A percentile compares a stretch with the other conserved stretches of the same genome.
phyloP scores from a whole-genome alignment of 2,329 filamentous ascomycete species.

The Pseudodiploospora longispora region DNA sequence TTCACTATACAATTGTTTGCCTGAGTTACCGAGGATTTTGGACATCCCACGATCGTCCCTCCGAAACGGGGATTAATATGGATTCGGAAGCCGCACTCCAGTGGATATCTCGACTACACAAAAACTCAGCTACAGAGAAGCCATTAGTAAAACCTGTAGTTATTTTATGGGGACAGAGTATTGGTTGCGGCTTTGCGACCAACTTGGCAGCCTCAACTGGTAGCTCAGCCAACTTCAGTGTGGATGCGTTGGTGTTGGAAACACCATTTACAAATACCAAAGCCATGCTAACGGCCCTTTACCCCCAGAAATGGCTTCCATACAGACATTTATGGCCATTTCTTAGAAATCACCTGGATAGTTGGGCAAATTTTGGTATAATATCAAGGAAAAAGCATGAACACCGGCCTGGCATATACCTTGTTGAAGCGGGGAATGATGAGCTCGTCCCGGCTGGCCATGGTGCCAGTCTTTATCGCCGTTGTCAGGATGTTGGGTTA shows the following conservation, averaged over 20 bases:
- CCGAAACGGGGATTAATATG: constrained; percentile 59
- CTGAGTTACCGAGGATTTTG: constrained; percentile 67
- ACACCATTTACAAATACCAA: constrained; percentile 67
- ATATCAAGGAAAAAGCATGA: constrained; percentile 25
- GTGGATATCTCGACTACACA: constrained; percentile 47
- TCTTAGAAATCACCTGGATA: constrained; percentile 56
- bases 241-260: constrained; percentile 56
- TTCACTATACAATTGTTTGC: constrained; percentile 42
- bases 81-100: constrained; percentile 58
- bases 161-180: constrained; percentile 69
- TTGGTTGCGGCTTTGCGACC: constrained; percentile 65
- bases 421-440: constrained; percentile 50
- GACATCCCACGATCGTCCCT: constrained; percentile 65
- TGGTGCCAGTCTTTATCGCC: constrained; percentile 34
- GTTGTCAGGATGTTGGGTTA: constrained; percentile 40
- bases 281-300: constrained; percentile 63
- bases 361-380: constrained; percentile 39
- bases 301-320: constrained; percentile 72
- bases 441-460: constrained; percentile 50
- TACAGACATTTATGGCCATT: constrained; percentile 70
- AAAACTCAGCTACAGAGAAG: constrained; percentile 10
- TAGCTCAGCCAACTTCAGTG: constrained; percentile 29
- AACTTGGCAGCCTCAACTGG: constrained; percentile 39
- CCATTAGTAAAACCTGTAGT: constrained; percentile 28
- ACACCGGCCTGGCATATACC: constrained; percentile 32